phyloP scores from a whole-genome alignment of 495 filamentous ascomycete species.

The Penicillium ucsense region DNA sequence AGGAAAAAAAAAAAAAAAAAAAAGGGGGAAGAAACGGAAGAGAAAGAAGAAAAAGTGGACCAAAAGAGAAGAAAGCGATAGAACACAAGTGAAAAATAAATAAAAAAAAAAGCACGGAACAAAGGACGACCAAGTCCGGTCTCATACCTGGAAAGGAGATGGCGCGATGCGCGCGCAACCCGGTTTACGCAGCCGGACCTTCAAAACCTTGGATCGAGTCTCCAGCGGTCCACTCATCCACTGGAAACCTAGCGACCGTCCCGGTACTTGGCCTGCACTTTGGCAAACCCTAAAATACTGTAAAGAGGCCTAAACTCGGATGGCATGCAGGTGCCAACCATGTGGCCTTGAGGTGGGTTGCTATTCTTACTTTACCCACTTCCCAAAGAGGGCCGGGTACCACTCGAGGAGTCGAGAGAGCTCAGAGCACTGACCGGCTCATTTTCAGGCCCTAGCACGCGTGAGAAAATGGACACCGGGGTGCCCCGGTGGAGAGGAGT shows the following conservation, averaged over 20 bases:
- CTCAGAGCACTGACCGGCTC: not conserved
- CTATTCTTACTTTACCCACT: conserved; percentile 6
- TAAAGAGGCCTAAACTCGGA: conserved; percentile 5
- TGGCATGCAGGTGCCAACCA: conserved; percentile 36
- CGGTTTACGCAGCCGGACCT: no score
- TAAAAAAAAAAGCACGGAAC: no score
- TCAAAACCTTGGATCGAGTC: no score
- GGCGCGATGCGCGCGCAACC: no score
- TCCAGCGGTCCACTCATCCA: no score
- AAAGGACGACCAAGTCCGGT: no score
- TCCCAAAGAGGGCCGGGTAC: not conserved
- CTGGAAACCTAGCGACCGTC: no score
- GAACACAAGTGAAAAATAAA: not conserved
- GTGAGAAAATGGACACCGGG: no score
- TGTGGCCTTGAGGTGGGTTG: conserved; percentile 17
- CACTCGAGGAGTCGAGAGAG: not conserved
- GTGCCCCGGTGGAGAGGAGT: no score
- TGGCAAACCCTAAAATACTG: not conserved
- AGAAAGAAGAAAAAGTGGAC: not conserved
- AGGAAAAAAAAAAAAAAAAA: not conserved
- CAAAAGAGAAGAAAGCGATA: not conserved
- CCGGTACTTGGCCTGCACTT: no score
- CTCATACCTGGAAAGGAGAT: no score
- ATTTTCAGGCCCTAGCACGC: no score
- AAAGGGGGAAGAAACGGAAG: not conserved